Evolutionary conservation across 257 asterid species (phyloP).

Genomic region (Craterostigma plantagineum): DNA sequence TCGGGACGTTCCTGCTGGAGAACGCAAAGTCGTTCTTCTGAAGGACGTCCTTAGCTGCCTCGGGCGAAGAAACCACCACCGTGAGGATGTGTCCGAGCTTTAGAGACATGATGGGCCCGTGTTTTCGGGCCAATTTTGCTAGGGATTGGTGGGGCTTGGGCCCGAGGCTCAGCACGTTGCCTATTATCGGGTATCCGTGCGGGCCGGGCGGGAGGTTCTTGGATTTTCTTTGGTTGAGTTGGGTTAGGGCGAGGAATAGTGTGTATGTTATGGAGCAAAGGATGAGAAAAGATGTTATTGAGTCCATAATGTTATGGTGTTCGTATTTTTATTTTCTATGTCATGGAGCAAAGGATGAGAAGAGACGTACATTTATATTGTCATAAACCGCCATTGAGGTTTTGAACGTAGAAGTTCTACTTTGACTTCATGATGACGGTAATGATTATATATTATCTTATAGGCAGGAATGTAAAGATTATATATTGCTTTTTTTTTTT

Average conservation of each 20-base stretch:
- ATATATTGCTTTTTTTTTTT: too few species aligned
- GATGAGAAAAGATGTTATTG: not conserved
- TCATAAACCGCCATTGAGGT: too few species aligned
- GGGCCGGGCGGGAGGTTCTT: conserved; percentile 28
- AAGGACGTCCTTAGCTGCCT: conserved; percentile 12
- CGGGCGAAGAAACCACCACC: conserved; percentile 18
- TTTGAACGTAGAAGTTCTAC: too few species aligned
- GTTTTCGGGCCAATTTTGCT: conserved; percentile 11
- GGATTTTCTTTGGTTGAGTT: conserved; percentile 5
- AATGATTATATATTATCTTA: too few species aligned
- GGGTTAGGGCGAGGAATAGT: conserved; percentile 1
- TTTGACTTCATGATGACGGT: too few species aligned
- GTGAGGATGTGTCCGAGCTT: conserved; percentile 14
- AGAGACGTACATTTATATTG: too few species aligned
- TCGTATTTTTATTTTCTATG: too few species aligned
- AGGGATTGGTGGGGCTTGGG: conserved; percentile 16
- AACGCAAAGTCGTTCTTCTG: conserved; percentile 12
- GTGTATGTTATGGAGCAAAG: not conserved
- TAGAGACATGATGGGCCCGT: conserved; percentile 19
- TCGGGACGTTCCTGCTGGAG: conserved; percentile 7
- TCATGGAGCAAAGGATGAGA: too few species aligned
- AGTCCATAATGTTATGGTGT: too few species aligned
- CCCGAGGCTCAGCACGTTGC: conserved; percentile 18
- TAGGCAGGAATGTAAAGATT: too few species aligned
- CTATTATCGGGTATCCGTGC: conserved; percentile 14